A percentile compares a stretch with the other conserved stretches of the same genome.
These are phyloP conservation scores for Leccinum angustisporum DNA, from an alignment of 1,284 basidiomycete genomes.

Conservation along the genomic window DNA sequence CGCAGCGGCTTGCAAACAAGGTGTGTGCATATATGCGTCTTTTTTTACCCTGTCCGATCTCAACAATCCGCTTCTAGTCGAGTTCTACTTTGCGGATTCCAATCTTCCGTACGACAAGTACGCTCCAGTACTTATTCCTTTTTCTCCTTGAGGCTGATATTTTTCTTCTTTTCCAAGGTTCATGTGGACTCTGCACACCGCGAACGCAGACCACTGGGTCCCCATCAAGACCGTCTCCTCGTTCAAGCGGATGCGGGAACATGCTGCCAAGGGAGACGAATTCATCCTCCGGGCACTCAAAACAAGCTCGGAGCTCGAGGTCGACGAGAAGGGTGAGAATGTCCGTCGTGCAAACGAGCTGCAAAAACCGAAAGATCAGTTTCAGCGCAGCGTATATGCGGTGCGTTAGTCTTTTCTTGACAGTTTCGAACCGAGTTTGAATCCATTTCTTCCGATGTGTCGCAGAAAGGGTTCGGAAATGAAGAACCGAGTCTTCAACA, in stretches of 20 bases:
- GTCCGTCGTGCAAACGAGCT: conserved; percentile 75
- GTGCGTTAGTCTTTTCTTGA: conserved; percentile 46
- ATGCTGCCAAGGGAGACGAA: conserved; percentile 53
- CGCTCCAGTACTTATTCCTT: conserved; percentile 16
- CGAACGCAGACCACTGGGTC: conserved; percentile 86
- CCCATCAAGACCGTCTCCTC: conserved; percentile 85
- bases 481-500: conserved; percentile 73
- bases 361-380: conserved; percentile 71
- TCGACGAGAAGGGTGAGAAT: conserved; percentile 73
- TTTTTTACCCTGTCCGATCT: background rate
- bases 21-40: conserved; percentile 10
- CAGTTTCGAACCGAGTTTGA: background rate
- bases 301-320: conserved; percentile 68
- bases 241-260: conserved; percentile 95
- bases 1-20: conserved; percentile 28
- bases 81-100: conserved; percentile 97
- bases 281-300: conserved; percentile 71
- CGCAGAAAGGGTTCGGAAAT: conserved; percentile 87
- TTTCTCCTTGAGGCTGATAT: background rate
- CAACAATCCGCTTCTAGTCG: conserved; percentile 54
- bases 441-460: conserved; percentile 1
- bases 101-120: conserved; percentile 96
- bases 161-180: conserved; percentile 58
- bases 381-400: conserved; percentile 81
- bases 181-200: conserved; percentile 88